These are phyloP conservation scores for Carex pumila DNA, from an alignment of 176 grass and related monocot genomes.

Conservation along the genomic window DNA sequence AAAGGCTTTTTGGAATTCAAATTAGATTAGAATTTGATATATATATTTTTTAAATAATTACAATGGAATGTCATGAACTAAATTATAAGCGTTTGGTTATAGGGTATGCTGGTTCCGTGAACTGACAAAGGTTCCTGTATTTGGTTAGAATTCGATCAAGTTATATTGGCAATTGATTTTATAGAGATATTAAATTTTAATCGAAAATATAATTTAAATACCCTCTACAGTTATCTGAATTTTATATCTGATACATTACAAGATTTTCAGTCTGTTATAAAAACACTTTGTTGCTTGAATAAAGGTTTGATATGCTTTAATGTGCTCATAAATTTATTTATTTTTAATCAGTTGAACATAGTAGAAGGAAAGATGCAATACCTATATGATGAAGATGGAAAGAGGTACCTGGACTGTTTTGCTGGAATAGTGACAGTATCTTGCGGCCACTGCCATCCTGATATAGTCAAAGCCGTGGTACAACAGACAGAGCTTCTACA, in stretches of 20 bases:
- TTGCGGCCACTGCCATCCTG: slow-evolving; percentile 88
- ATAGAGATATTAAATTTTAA: neutral
- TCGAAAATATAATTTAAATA: neutral
- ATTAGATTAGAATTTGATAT: neutral
- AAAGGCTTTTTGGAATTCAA: neutral
- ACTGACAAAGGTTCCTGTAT: neutral
- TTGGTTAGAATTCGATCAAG: neutral
- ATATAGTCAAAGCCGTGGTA: slow-evolving; percentile 72
- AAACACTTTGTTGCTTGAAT: neutral
- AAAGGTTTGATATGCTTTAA: neutral
- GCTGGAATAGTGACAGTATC: slow-evolving; percentile 97
- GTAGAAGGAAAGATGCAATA: slow-evolving; percentile 98
- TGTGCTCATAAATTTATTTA: neutral
- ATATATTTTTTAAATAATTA: neutral
- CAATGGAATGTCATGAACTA: neutral
- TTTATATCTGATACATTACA: neutral
- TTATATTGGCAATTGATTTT: neutral
- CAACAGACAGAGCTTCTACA: slow-evolving; percentile 94
- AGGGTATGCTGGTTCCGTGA: neutral
- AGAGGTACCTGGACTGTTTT: slow-evolving; percentile 85
- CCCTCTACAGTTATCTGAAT: neutral
- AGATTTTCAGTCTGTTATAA: neutral
- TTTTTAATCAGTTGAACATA: slow-evolving; percentile 65
- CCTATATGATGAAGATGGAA: slow-evolving; percentile 82
- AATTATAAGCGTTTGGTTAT: neutral